Base-by-base conservation (phyloP, 108 stramenopile species). In the Fragilariopsis cylindrus region DNA sequence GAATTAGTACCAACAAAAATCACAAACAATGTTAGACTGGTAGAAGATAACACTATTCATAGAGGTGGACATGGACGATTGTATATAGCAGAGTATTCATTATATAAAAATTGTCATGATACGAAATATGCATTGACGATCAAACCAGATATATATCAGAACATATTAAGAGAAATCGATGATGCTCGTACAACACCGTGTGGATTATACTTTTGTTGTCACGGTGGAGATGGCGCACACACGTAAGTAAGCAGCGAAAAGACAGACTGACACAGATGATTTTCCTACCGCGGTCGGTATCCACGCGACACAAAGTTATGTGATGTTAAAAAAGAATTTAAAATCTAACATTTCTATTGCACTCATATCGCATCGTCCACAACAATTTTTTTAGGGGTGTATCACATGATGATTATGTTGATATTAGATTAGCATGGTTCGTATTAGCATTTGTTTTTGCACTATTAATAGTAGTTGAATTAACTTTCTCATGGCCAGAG, bases 141-240 rank as follows among this genome's bases (percentile, higher is more conserved):
- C 42, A 74, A 79, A 71, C 66, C 78, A 48, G 72, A 75, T 18
- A 72, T 90, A 7, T 90, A 88, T 64, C 63, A 78, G 54, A 74
- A 77, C 50, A 64, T 88, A 15, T 45, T 65, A 6, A 49, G 68
- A 49, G 90, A 90, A 65, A 74, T 88, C 46, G 65, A 69, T 9
- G 81, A 86, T 63, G 70, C 87, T 19, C 42, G 77, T 30, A 52
- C 64, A 15, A 54, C 83, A 18, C 90, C 90, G 7, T 84, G 77
- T 13, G 87, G 87, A 9, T 71, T 88, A 42, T 88, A 88, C 57
- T 90, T 87, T 79, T 90, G 90, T 71, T 90, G 90, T 66, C 90
- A 88, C 58, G 75, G 79, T 15, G 85, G 83, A 3, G 87, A 85
- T 50, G 75, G 79, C 12, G 85, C 80, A 4, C 78, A 84, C 54